Conservation (phyloP, 495 filamentous ascomycete genomes). For the Annulohypoxylon moriforme region DNA sequence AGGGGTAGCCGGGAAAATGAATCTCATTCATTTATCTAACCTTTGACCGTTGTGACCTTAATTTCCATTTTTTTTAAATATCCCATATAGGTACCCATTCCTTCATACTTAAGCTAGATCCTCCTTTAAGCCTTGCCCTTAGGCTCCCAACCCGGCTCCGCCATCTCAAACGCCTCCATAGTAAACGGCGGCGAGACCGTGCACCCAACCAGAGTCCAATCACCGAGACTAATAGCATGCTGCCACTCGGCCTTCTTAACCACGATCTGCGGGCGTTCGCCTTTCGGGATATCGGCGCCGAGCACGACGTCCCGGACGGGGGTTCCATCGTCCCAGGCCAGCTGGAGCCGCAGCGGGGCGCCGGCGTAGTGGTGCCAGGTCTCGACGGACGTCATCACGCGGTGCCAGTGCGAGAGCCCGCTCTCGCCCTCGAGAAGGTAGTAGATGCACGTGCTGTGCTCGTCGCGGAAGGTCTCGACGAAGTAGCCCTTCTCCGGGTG, state of each 20-base stretch:
- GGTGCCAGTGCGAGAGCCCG: slow-evolving; percentile 60
- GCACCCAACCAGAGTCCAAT: slow-evolving; percentile 60
- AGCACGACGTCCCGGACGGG: slow-evolving; percentile 45
- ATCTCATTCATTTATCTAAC: background rate
- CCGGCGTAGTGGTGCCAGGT: slow-evolving; percentile 64
- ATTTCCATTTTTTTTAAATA: background rate
- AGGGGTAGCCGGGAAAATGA: too few species aligned
- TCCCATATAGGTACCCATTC: background rate
- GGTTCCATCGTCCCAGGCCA: slow-evolving; percentile 52
- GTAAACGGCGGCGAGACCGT: slow-evolving; percentile 53
- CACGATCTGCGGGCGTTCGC: slow-evolving; percentile 55
- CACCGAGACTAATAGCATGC: slow-evolving; percentile 54
- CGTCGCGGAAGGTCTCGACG: slow-evolving; percentile 58
- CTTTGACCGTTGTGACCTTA: background rate
- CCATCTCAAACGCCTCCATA: slow-evolving; percentile 54
- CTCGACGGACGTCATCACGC: slow-evolving; percentile 57
- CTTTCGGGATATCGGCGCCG: slow-evolving; percentile 51
- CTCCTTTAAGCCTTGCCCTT: slow-evolving; percentile 3
- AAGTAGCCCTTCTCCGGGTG: slow-evolving; percentile 60
- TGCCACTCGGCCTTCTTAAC: slow-evolving; percentile 56
- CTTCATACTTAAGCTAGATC: background rate
- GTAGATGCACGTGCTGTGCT: slow-evolving; percentile 59
- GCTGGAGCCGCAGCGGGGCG: slow-evolving; percentile 54
- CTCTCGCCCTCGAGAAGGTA: slow-evolving; percentile 59
- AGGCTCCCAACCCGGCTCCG: slow-evolving; percentile 51